A percentile compares a stretch with the other conserved stretches of the same genome.
Conservation (phyloP, 2,329 filamentous ascomycete species). For the Aspergillus pseudotamarii region DNA sequence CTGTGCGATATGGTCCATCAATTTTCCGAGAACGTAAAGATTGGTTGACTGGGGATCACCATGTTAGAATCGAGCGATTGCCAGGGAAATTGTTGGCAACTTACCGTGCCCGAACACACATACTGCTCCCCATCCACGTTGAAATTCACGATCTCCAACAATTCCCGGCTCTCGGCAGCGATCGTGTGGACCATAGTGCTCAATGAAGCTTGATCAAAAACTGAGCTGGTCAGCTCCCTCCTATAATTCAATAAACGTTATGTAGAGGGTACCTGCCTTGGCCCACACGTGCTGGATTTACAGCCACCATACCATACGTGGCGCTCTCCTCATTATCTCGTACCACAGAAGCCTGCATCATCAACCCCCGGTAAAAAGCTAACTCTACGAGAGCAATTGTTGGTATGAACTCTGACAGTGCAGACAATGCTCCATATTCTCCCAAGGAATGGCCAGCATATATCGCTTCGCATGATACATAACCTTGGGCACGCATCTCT, state of each 20-base stretch:
- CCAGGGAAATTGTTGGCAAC: conserved; percentile 13
- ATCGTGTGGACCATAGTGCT: conserved; percentile 93
- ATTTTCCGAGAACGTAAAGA: conserved; percentile 19
- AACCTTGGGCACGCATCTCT: conserved; percentile 92
- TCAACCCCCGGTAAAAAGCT: conserved; percentile 95
- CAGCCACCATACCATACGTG: conserved; percentile 23
- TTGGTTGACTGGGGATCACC: conserved; percentile 12
- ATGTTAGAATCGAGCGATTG: neutral
- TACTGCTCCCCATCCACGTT: conserved; percentile 69
- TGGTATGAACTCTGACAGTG: conserved; percentile 92
- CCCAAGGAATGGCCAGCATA: conserved; percentile 96
- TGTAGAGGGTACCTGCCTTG: conserved; percentile 13
- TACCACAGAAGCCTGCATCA: conserved; percentile 97
- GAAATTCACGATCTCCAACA: conserved; percentile 97
- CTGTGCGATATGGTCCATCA: conserved; percentile 18
- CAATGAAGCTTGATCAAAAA: conserved; percentile 91
- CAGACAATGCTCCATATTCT: conserved; percentile 93
- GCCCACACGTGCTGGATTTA: conserved; percentile 22
- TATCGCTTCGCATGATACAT: conserved; percentile 88
- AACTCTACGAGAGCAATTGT: conserved; percentile 94
- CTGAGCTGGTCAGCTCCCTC: conserved; percentile 60
- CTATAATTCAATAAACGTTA: neutral
- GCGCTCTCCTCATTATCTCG: conserved; percentile 85
- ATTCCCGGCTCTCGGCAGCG: conserved; percentile 83
- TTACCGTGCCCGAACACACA: conserved; percentile 62